These are phyloP conservation scores for Cutaneotrichosporon cavernicola DNA, from an alignment of 1,284 basidiomycete genomes.

Conservation along the genomic window DNA sequence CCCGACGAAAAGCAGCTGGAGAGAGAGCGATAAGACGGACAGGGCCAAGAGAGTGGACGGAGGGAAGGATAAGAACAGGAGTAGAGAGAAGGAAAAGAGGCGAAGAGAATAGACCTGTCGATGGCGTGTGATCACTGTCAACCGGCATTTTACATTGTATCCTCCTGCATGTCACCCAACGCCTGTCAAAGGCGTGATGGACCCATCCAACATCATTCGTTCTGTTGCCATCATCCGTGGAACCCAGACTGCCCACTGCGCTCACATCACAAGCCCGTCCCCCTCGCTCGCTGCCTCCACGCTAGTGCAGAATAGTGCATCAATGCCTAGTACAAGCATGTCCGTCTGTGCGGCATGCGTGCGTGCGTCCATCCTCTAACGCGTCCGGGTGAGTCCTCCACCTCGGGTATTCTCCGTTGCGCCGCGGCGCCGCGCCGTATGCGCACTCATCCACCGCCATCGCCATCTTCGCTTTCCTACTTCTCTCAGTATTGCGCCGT, in stretches of 20 bases:
- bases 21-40: background rate
- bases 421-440: slow-evolving; percentile 1
- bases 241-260: too few species aligned
- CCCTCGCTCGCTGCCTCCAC: slow-evolving; percentile 1
- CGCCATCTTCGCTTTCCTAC: background rate
- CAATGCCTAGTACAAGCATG: slow-evolving; percentile 40
- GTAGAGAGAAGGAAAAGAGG: background rate
- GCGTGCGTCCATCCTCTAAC: slow-evolving; percentile 10
- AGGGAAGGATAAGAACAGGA: background rate
- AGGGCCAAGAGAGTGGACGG: background rate
- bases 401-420: slow-evolving; percentile 8
- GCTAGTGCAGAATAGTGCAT: slow-evolving; percentile 34
- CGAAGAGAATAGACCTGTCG: background rate
- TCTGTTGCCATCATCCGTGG: too few species aligned
- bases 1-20: background rate
- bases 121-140: too few species aligned
- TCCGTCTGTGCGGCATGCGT: slow-evolving; percentile 11
- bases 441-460: slow-evolving; percentile 3
- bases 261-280: too few species aligned
- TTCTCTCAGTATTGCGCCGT: too few species aligned
- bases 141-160: background rate
- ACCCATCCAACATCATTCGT: too few species aligned
- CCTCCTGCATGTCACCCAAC: background rate
- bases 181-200: background rate
- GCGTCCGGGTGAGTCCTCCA: slow-evolving; percentile 4